These are phyloP conservation scores for Liriodendron chinense DNA, from an alignment of 164 flowering plant genomes.

Conservation along the genomic window DNA sequence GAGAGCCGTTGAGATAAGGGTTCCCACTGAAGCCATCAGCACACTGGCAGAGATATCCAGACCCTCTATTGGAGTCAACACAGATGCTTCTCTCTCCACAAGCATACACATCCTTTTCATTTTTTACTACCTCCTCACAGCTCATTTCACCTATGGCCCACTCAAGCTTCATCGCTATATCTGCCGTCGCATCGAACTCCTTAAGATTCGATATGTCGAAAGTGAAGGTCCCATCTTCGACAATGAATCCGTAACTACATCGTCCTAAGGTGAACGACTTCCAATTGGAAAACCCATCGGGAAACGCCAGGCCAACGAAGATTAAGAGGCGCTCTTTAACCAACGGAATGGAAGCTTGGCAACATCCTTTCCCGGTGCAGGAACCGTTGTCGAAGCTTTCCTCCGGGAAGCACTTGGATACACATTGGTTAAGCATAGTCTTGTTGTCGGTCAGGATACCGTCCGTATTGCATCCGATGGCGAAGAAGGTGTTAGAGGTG, in stretches of 20 bases:
- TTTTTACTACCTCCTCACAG: slow-evolving; percentile 16
- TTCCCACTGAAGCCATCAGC: slow-evolving; percentile 29
- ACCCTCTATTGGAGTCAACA: slow-evolving; percentile 12
- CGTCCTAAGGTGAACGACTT: slow-evolving; percentile 2
- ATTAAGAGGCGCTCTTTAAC: background rate
- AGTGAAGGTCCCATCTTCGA: slow-evolving; percentile 17
- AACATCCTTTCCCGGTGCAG: slow-evolving; percentile 21
- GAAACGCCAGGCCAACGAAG: background rate
- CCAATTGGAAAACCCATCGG: background rate
- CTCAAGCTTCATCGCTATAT: slow-evolving; percentile 26
- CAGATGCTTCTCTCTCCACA: slow-evolving; percentile 31
- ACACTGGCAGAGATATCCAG: slow-evolving; percentile 33
- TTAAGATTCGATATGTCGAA: slow-evolving; percentile 11
- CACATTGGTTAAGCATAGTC: slow-evolving; percentile 7
- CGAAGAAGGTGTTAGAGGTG: slow-evolving; percentile 13
- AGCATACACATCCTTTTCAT: background rate
- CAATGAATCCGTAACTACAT: slow-evolving; percentile 29
- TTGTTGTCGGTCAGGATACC: slow-evolving; percentile 5
- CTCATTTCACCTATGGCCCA: slow-evolving; percentile 30
- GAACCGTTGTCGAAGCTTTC: background rate
- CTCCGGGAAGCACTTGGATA: slow-evolving; percentile 6
- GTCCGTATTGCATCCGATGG: slow-evolving; percentile 17
- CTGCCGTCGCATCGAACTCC: background rate
- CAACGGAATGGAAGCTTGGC: slow-evolving; percentile 22
- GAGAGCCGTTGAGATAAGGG: slow-evolving; percentile 29